Base-by-base conservation (phyloP, 208 protist genomes). In the Angomonas ambiguus region DNA sequence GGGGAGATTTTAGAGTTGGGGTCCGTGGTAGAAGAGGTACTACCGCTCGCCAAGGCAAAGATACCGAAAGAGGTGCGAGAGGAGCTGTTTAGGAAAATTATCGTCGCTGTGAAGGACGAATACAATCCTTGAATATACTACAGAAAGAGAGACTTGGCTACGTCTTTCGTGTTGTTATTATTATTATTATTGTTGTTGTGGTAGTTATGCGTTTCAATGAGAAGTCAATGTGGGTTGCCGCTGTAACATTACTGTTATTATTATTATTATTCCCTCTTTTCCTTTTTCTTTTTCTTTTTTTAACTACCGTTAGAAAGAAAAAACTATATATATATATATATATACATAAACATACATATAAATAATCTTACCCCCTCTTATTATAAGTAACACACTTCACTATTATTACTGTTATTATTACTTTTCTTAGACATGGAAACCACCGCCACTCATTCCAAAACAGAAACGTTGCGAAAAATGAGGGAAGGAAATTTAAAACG, bases 381-480 rank as follows among this genome's bases (percentile, higher is more conserved):
- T n/a, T n/a, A n/a, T n/a, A n/a, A n/a, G n/a, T n/a, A n/a, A n/a
- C n/a, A n/a, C n/a, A n/a, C n/a, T n/a, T n/a, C n/a, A n/a, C n/a
- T n/a, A n/a, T 53, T 30, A 11, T 11, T 11, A 30, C 11, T 53
- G 5, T 53, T 48, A 11, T 48, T 18, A 11, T 53, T 11, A 30
- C 48, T 18, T 53, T 53, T 53, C 48, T 30, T 53, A 6, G 11
- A 6, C 22, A n/a, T 53, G 5, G 5, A 53, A 2, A 53, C 48
- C 48, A 11, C 48, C 48, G 48, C 11, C 11, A 18, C 38, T 48
- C 11, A 11, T 18, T 2, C 22, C 11, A n/a, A 2, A 11, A 30
- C 48, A 11, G 82, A 91, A 22, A 85, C 89, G 4, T 73, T 71
- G 5, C 74, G 69, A 64, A 79, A 84, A 32, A 94, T 94, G 58